Evolutionary conservation across 2,329 filamentous ascomycete genomes (phyloP).

Genomic region (Clarireedia homoeocarpa): DNA sequence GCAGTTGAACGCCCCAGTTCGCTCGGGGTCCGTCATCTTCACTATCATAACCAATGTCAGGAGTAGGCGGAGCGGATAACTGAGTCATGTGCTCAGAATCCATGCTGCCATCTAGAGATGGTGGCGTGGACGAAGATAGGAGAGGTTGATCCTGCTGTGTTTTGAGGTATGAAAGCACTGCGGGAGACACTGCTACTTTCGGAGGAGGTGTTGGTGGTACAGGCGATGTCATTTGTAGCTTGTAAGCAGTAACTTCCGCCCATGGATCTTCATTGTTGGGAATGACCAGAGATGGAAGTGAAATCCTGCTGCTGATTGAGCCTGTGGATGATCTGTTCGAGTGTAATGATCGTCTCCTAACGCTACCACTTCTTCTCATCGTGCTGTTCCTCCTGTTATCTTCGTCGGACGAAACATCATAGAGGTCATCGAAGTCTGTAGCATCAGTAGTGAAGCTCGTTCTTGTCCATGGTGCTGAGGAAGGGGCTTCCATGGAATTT

Average conservation of each 20-base stretch:
- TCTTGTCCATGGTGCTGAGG: constrained; percentile 54
- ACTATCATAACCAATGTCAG: constrained; percentile 55
- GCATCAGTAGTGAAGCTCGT: constrained; percentile 54
- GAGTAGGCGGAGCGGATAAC: constrained; percentile 78
- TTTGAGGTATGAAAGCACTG: constrained; percentile 64
- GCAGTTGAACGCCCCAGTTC: constrained; percentile 56
- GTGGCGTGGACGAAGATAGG: constrained; percentile 70
- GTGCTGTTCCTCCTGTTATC: constrained; percentile 46
- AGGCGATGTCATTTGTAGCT: constrained; percentile 44
- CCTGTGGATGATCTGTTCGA: constrained; percentile 23
- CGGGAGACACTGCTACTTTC: constrained; percentile 68
- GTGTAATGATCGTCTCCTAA: constrained; percentile 23
- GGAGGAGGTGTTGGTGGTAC: constrained; percentile 56
- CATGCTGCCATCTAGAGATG: constrained; percentile 76
- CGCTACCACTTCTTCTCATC: constrained; percentile 15
- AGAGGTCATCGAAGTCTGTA: constrained; percentile 78
- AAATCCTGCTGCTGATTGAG: constrained; percentile 19
- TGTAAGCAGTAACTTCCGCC: constrained; percentile 39
- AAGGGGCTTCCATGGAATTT: constrained; percentile 43
- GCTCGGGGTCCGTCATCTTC: constrained; percentile 56
- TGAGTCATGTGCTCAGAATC: constrained; percentile 80
- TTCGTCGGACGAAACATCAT: constrained; percentile 71
- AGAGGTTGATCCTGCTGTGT: constrained; percentile 64
- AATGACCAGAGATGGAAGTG: constrained; percentile 46
- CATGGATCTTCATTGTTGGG: constrained; percentile 34